Evolutionary conservation across 2,329 filamentous ascomycete genomes (phyloP), one percentile per base, ranked within the genome.

Genomic region (Monosporascus sp.): DNA sequence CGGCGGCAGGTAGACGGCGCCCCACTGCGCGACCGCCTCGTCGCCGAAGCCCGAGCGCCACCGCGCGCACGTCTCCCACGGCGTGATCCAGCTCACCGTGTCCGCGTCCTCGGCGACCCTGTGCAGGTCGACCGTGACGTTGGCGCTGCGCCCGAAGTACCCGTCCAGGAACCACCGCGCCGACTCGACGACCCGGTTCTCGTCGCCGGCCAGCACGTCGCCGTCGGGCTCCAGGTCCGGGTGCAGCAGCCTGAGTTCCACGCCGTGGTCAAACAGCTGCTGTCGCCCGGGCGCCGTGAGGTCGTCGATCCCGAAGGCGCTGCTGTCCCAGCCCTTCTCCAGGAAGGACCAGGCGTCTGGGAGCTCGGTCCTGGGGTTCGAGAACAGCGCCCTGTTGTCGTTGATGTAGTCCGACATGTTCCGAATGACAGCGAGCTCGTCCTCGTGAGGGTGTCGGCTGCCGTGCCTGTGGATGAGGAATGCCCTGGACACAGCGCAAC

Each of bases 391-490:
- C 26, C 59, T 54, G 28, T 61, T 57, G 35, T 59, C 57, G 28
- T 53, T 53, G 43, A 63, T 54, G 37, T 63, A 62, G 50, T 55
- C 51, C 7, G 57, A 49, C 28, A 63, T 49, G 46, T 53, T 47
- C 47, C 53, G 53, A 31, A 63, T 59, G 20, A 52, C 48, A 11
- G 20, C 49, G n/a, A 61, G 41, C 50, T 63, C 60, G 14, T 61
- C 54, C 7, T 47, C 51, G 41, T 61, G 56, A 4, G 60, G 59
- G 11, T 60, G 50, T 5, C 60, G 57, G 35, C 60, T 62, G 26
- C 61, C 61, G 35, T 63, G 61, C 3, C 61, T 51, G 46, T 62
- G 61, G 18, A 63, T 48, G 2, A 63, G 57, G 37, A 63, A 63
- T 15, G 52, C 58, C 46, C 57, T 61, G 2, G 50, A 47, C 6